Conservation (phyloP, 2,329 filamentous ascomycete genomes). For the Daldinia sp. region DNA sequence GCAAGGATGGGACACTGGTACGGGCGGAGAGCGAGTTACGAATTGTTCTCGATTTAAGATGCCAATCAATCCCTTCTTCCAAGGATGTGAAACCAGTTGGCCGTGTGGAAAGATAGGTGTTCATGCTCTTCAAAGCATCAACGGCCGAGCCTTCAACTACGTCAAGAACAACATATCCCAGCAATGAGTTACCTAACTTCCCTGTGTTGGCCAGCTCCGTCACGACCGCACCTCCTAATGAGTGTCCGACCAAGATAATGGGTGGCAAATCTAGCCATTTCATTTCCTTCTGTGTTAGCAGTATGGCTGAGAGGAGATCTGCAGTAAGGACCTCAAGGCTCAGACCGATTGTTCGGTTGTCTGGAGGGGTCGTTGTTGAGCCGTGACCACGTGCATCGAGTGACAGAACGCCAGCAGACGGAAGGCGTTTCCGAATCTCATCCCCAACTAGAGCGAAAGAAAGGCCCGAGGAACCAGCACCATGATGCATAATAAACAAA, state of each 20-base stretch:
- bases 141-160: constrained; percentile 97
- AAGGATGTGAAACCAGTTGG: constrained; percentile 83
- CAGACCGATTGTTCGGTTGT: constrained; percentile 68
- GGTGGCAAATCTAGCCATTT: constrained; percentile 80
- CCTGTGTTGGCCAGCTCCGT: constrained; percentile 81
- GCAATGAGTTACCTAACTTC: constrained; percentile 72
- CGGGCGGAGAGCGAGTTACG: constrained; percentile 86
- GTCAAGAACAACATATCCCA: constrained; percentile 92
- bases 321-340: constrained; percentile 77
- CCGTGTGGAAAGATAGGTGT: constrained; percentile 85
- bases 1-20: constrained; percentile 85
- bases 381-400: constrained; percentile 91
- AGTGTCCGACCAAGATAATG: constrained; percentile 88
- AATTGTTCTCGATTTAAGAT: constrained; percentile 87
- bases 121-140: constrained; percentile 94
- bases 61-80: constrained; percentile 90
- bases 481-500: constrained; percentile 93
- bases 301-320: constrained; percentile 79
- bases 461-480: constrained; percentile 90
- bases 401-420: constrained; percentile 84
- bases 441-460: constrained; percentile 87
- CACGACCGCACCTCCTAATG: constrained; percentile 90
- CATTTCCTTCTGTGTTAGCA: constrained; percentile 75
- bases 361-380: constrained; percentile 65
- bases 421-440: constrained; percentile 81